Evolutionary conservation across 1,284 basidiomycete species (phyloP).

Genomic region (Puccinia horiana): DNA sequence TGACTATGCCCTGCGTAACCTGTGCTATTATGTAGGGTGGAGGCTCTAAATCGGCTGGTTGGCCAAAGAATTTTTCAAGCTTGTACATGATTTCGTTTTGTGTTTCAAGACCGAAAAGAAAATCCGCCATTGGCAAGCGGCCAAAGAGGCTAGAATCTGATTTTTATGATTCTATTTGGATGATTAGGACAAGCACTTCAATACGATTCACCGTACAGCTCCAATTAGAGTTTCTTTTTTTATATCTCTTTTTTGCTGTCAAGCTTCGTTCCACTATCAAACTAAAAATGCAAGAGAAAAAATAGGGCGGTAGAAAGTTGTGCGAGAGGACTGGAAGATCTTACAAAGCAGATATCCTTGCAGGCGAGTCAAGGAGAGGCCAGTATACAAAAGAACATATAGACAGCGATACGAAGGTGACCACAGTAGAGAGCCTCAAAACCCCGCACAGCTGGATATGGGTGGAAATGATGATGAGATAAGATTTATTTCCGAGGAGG

Average conservation of each 20-base stretch:
- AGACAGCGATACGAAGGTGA: not conserved
- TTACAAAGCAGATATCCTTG: not conserved
- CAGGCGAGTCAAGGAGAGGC: not conserved
- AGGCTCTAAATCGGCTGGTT: too few species aligned
- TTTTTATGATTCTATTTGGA: too few species aligned
- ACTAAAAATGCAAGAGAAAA: not conserved
- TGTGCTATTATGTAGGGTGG: too few species aligned
- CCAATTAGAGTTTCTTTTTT: not conserved
- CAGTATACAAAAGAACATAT: not conserved
- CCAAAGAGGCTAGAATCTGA: too few species aligned
- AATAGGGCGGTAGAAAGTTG: not conserved
- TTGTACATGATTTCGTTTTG: too few species aligned
- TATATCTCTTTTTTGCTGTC: not conserved
- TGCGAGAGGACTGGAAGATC: not conserved
- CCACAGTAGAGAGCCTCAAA: not conserved
- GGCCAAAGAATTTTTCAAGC: too few species aligned
- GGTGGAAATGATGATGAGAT: not conserved
- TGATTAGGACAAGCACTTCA: too few species aligned
- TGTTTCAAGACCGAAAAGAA: too few species aligned
- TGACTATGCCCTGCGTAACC: too few species aligned
- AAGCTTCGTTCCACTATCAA: not conserved
- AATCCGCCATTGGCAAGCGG: too few species aligned
- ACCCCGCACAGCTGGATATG: not conserved
- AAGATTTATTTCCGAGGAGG: conserved; percentile 20
- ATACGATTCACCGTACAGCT: too few species aligned